Evolutionary conservation across 1,139 yeast species (phyloP), one percentile per base, ranked within the genome.

Genomic region (Hanseniaspora sp.): DNA sequence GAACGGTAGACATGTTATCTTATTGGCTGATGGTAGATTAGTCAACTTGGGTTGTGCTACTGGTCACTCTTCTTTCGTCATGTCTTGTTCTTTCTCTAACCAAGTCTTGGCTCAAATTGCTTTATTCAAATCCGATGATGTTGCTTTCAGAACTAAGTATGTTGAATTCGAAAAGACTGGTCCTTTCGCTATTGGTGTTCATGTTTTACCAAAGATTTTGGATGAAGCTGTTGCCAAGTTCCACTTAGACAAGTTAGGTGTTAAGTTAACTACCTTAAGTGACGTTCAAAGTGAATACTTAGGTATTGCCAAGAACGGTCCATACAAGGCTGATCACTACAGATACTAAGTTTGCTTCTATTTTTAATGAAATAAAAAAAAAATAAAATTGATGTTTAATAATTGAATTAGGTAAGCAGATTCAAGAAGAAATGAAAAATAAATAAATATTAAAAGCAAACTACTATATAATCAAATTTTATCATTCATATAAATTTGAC

Each of bases 21-120:
- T 92, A 71, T 85, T 92, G 69, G 99, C 99, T 65, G 96, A 90
- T 76, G 99, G 99, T 77, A 90, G 99, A 81, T 84, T 92, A 71
- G 98, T 92, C 73, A 92, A 92, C 90, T 82, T 92, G 74, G 99
- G 99, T 68, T 94, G 98, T 79, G 99, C 98, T 72, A 94, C 98
- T 70, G 99, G 99, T 71, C 99, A 92, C 81, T 86, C 98, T 58
- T 88, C 97, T 55, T 92, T 92, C 71, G 98, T 92, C 71, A 92
- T 92, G 99, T 90, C 97, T 61, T 92, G 98, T 80, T 92, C 98
- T 58, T 92, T 92, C 95, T 87, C 97, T 67, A 92, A 92, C 86
- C 99, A 92, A 79, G 98, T 92, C 62, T 81, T 92, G 73, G 99
- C 99, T 67, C 99, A 92, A 80, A 90, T 94, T 69, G 99, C 98